These are phyloP conservation scores for Acanthamoeba pearcei DNA, from an alignment of 208 protist genomes.

Conservation along the genomic window DNA sequence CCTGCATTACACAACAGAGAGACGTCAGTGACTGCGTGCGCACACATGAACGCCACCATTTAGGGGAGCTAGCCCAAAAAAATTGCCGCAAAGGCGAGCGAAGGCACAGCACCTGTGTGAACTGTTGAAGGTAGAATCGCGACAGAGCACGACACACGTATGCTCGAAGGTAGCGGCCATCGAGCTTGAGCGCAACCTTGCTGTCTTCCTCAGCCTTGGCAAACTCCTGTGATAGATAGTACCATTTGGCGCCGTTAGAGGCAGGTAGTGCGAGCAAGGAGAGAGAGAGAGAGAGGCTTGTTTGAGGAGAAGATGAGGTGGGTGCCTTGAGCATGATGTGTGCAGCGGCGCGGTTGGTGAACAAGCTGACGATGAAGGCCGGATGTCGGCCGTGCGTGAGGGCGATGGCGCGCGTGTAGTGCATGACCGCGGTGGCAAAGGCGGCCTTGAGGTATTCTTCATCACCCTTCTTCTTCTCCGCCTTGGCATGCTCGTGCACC, in stretches of 20 bases:
- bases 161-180: slow-evolving; percentile 6
- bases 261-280: background rate
- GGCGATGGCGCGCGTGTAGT: slow-evolving; percentile 63
- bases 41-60: background rate
- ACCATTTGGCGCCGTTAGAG: background rate
- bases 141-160: slow-evolving; percentile 52
- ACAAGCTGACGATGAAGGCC: slow-evolving; percentile 55
- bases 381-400: slow-evolving; percentile 51
- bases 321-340: slow-evolving; percentile 59
- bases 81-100: too few species aligned
- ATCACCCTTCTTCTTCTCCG: slow-evolving; percentile 58
- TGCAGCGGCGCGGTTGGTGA: slow-evolving; percentile 37
- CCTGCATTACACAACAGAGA: background rate
- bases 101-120: slow-evolving; percentile 47
- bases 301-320: background rate
- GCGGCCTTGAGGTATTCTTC: slow-evolving; percentile 38
- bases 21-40: background rate
- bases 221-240: slow-evolving; percentile 1
- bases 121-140: slow-evolving; percentile 56
- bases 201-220: slow-evolving; percentile 66
- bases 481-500: slow-evolving; percentile 69
- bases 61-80: too few species aligned
- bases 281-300: background rate
- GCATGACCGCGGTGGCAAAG: slow-evolving; percentile 60
- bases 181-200: slow-evolving; percentile 59